A percentile compares a stretch with the other conserved stretches of the same genome.
These are phyloP conservation scores for Pythium rhizo-oryzae DNA, from an alignment of 352 stramenopile genomes.

Conservation along the genomic window DNA sequence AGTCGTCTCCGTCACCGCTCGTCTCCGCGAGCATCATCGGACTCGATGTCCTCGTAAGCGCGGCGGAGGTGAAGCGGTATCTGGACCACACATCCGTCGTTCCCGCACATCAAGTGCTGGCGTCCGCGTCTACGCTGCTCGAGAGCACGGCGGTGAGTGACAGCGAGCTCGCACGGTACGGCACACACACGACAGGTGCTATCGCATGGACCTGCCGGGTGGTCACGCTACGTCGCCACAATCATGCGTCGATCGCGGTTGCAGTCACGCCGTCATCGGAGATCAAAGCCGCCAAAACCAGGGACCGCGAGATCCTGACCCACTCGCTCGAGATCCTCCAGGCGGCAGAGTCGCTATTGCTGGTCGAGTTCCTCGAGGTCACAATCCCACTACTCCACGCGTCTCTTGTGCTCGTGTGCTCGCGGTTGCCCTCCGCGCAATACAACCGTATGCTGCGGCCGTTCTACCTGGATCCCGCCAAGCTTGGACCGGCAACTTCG, in stretches of 20 bases:
- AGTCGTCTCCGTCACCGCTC: neutral
- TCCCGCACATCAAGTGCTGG: neutral
- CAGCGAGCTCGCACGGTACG: neutral
- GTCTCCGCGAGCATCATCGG: neutral
- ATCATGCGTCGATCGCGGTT: neutral
- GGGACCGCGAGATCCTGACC: neutral
- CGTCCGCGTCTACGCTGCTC: neutral
- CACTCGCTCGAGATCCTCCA: slow-evolving; percentile 19
- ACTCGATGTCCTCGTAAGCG: neutral
- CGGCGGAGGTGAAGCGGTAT: neutral
- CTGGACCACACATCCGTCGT: neutral
- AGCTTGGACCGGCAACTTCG: neutral
- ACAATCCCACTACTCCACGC: slow-evolving; percentile 8
- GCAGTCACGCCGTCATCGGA: no score
- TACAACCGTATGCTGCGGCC: slow-evolving; percentile 8
- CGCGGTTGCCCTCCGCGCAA: slow-evolving; percentile 10
- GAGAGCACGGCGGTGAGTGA: neutral
- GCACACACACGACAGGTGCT: neutral
- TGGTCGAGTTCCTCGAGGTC: slow-evolving; percentile 24
- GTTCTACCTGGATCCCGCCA: slow-evolving; percentile 2
- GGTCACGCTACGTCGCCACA: neutral
- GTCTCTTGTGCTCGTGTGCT: neutral
- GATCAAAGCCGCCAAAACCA: neutral
- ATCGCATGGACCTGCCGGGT: no score
- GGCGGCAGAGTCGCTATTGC: slow-evolving; percentile 17